Evolutionary conservation across 441 rosid species (phyloP), one percentile per base, ranked within the genome.

Genomic region (Adansonia madagascariensis): DNA sequence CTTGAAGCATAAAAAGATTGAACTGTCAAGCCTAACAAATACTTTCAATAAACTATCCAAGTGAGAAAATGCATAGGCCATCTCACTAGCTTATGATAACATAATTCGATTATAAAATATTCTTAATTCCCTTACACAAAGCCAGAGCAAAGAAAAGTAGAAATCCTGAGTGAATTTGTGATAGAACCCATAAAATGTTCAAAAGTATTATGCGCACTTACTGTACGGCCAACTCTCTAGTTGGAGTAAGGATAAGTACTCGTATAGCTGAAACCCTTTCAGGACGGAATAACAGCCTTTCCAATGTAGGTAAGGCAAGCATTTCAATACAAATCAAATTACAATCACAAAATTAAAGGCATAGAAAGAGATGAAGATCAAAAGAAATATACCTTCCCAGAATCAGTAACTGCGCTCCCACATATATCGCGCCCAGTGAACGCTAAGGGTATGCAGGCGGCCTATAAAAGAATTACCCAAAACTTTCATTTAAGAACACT

Each of bases 321-420:
- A 69, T 1, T 44, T 67, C n/a, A 18, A 44, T 12, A 15, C 1
- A 70, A 66, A 35, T 18, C 46, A 7, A 75, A 75, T 52, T 20
- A 3, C 73, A 70, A 46, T 27, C 17, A 31, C 62, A 61, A 76
- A 53, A 52, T n/a, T 41, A 31, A 41, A 41, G 8, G 44, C 44
- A 41, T 41, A 52, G 56, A 52, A 52, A 52, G 56, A 12, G 8
- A 31, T n/a, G 4, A 47, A 67, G 10, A 61, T 6, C 52, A 12
- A 24, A 53, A 65, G 18, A 44, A 9, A 76, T 8, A 15, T 78
- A 95, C 31, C 98, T 95, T 92, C 15, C 98, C 98, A 2, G 98
- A 95, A 75, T 98, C 97, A 79, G 99, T 93, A 66, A 95, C 86
- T 63, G 99, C 99, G 80, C 98, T 93, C 6, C 96, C 97, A 78